phyloP scores from a whole-genome alignment of 2,329 filamentous ascomycete species.

The Cladosporium sp. region DNA sequence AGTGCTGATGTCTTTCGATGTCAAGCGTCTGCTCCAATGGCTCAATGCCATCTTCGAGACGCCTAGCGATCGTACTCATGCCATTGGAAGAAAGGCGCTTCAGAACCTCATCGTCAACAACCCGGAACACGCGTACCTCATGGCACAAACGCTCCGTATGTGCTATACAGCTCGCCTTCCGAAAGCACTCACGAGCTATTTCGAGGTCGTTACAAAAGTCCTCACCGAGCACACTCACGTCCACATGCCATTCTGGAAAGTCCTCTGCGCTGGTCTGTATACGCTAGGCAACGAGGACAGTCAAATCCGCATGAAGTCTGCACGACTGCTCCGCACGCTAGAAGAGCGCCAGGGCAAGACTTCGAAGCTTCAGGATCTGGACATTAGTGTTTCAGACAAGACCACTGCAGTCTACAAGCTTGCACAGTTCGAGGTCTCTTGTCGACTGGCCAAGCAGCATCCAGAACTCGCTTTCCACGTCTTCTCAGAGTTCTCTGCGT shows the following conservation, averaged over 20 bases:
- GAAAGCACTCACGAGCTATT: conserved; percentile 91
- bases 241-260: conserved; percentile 81
- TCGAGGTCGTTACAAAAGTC: conserved; percentile 84
- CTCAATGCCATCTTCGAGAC: conserved; percentile 92
- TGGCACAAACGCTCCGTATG: conserved; percentile 85
- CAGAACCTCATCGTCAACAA: conserved; percentile 90
- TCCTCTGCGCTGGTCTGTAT: conserved; percentile 82
- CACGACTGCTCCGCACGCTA: conserved; percentile 70
- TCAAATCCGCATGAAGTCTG: conserved; percentile 82
- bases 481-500: conserved; percentile 90
- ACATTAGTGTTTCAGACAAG: conserved; percentile 97
- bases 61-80: conserved; percentile 83
- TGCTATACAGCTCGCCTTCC: conserved; percentile 72
- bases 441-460: conserved; percentile 81
- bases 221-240: conserved; percentile 79
- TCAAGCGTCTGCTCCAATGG: conserved; percentile 90
- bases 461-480: conserved; percentile 85
- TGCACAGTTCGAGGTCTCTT: conserved; percentile 94
- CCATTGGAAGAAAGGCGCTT: conserved; percentile 80
- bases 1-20: conserved; percentile 82
- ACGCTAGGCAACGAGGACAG: conserved; percentile 89
- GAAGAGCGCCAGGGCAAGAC: conserved; percentile 79
- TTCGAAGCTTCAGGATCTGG: conserved; percentile 92
- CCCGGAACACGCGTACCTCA: conserved; percentile 73
- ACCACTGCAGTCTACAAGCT: conserved; percentile 97